Evolutionary conservation across 495 filamentous ascomycete species (phyloP).

Genomic region (Bryoglossum gracile): DNA sequence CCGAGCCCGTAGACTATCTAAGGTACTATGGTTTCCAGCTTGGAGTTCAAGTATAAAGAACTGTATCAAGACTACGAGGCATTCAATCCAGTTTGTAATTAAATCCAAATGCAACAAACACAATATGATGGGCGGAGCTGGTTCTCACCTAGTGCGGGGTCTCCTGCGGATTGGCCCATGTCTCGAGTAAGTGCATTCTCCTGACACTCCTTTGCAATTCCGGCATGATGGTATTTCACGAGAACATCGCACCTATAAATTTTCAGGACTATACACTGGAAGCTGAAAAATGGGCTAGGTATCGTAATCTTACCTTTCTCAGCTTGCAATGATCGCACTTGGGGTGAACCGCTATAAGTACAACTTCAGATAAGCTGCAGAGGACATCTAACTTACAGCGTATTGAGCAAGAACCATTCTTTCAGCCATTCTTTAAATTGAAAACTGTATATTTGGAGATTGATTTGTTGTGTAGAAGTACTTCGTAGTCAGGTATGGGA

Average conservation of each 20-base stretch:
- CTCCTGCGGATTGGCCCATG: conserved; percentile 1
- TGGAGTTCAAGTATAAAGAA: too few relatives aligned
- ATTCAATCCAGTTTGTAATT: neutral
- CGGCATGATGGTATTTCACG: conserved; percentile 1
- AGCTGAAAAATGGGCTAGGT: neutral
- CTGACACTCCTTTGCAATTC: neutral
- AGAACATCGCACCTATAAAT: conserved; percentile 1
- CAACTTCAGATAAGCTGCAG: neutral
- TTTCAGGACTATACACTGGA: neutral
- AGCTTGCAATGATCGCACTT: conserved; percentile 7
- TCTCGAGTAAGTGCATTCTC: conserved; percentile 1
- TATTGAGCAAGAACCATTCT: too few relatives aligned
- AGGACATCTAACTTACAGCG: neutral
- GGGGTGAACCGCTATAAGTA: neutral
- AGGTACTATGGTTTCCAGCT: too few relatives aligned
- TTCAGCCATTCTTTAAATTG: too few relatives aligned
- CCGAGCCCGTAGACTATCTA: too few relatives aligned
- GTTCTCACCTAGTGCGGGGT: neutral
- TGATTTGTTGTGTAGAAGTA: too few relatives aligned
- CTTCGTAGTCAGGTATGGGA: too few relatives aligned
- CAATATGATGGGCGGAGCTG: too few relatives aligned
- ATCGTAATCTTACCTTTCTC: conserved; percentile 1
- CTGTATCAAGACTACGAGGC: neutral
- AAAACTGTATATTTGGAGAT: too few relatives aligned
- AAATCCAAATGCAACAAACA: neutral